These are phyloP conservation scores for Cercospora sesami DNA, from an alignment of 2,329 filamentous ascomycete genomes.

Conservation along the genomic window DNA sequence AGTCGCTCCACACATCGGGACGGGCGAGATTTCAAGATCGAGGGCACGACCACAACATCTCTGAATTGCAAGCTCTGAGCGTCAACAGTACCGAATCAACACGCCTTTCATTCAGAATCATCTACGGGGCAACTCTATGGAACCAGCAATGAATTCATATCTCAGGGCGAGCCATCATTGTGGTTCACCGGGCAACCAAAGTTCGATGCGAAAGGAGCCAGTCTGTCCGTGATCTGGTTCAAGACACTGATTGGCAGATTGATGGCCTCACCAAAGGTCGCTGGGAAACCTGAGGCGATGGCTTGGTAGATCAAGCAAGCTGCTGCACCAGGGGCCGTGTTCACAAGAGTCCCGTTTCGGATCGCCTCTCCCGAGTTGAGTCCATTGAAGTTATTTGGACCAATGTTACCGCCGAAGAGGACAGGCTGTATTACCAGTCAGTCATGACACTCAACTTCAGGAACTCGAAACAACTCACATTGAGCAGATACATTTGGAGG, in stretches of 20 bases:
- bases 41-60: too few species aligned
- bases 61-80: too few species aligned
- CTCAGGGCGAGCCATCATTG: constrained; percentile 6
- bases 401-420: constrained; percentile 28
- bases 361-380: constrained; percentile 36
- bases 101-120: background rate
- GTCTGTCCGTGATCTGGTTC: constrained; percentile 17
- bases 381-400: constrained; percentile 40
- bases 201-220: constrained; percentile 1
- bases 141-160: background rate
- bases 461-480: background rate
- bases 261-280: constrained; percentile 20
- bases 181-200: constrained; percentile 14
- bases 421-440: constrained; percentile 40
- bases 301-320: constrained; percentile 48
- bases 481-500: constrained; percentile 41
- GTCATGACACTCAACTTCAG: background rate
- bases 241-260: constrained; percentile 13
- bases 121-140: background rate
- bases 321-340: constrained; percentile 31
- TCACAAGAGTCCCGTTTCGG: constrained; percentile 39
- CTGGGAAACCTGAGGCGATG: constrained; percentile 35
- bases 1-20: too few species aligned
- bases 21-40: too few species aligned
- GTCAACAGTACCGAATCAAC: too few species aligned